Evolutionary conservation across 2,329 filamentous ascomycete species (phyloP), one percentile per base, ranked within the genome.

Genomic region (Fusarium sp.): DNA sequence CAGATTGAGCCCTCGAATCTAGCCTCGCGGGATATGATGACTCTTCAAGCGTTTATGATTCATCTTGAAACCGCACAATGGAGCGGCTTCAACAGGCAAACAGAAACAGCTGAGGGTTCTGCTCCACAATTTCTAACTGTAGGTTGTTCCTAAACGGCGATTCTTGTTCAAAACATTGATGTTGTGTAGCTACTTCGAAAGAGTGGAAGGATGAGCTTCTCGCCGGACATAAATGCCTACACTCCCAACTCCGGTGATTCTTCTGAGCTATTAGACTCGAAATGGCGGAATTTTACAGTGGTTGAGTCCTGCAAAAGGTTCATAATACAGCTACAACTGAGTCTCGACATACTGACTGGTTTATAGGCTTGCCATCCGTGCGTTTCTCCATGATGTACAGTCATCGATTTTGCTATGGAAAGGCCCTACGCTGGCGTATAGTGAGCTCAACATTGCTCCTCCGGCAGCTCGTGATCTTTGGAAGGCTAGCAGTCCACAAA

Each of bases 271-370:
- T 30, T 73, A 14, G 67, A 73, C 25, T 64, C 56, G 9, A 73
- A 73, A 56, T 73, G 71, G 71, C 51, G 53, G 23, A 58, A 56
- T 11, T 73, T 73, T 27, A 43, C 53, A 22, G 40, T 46, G 23
- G 15, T 70, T 7, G 71, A 73, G 49, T 73, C 71, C 14, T 54
- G 62, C 55, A 73, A 73, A 67, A 70, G 71, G 71, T 68, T 41
- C 40, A 37, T 44, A 47, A 47, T 41, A 39, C 25, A 15, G 39
- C 37, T 40, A 37, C n/a, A 46, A 17, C 7, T 40, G 23, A 56
- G 35, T 17, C 32, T 27, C 35, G 41, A 30, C 17, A 37, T 48
- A 49, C 62, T 73, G 49, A 73, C 54, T 45, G 30, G 32, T 33
- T 19, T 30, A 41, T n/a, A 73, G 71, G 54, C 22, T 71, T 20